A percentile compares a stretch with the other conserved stretches of the same genome.
phyloP scores from a whole-genome alignment of 2,329 filamentous ascomycete genomes.

The Cladosporium cucumerinum region DNA sequence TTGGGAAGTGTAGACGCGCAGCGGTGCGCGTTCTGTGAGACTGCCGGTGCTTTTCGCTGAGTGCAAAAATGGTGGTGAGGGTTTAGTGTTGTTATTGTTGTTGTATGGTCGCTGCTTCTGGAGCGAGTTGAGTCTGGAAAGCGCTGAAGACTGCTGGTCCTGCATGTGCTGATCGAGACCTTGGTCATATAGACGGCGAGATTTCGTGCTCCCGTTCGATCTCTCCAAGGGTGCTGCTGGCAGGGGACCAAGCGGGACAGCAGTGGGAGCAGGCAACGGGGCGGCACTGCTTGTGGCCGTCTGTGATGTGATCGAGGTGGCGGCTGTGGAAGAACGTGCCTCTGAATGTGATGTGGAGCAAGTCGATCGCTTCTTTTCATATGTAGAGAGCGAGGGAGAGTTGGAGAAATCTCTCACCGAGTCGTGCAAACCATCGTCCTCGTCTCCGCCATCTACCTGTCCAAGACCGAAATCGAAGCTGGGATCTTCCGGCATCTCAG shows the following conservation, averaged over 20 bases:
- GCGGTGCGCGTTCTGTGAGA: constrained; percentile 49
- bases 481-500: constrained; percentile 27
- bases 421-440: constrained; percentile 47
- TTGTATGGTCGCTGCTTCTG: constrained; percentile 57
- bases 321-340: constrained; percentile 76
- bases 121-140: constrained; percentile 77
- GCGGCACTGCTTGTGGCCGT: constrained; percentile 35
- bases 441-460: constrained; percentile 35
- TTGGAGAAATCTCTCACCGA: constrained; percentile 39
- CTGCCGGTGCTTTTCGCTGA: constrained; percentile 61
- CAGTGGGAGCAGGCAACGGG: constrained; percentile 28
- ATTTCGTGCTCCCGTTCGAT: constrained; percentile 59
- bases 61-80: constrained; percentile 40
- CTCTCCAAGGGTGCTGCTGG: constrained; percentile 50
- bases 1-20: constrained; percentile 28
- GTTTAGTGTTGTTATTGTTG: constrained; percentile 48
- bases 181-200: constrained; percentile 76
- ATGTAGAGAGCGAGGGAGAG: constrained; percentile 59
- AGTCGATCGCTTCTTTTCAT: constrained; percentile 71
- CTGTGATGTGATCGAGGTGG: constrained; percentile 83
- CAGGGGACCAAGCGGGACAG: constrained; percentile 20
- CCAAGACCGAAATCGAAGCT: constrained; percentile 34
- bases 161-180: constrained; percentile 75
- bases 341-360: constrained; percentile 73
- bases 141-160: constrained; percentile 72